phyloP scores from a whole-genome alignment of 306 rosid species.

The Cicer yamashitae region DNA sequence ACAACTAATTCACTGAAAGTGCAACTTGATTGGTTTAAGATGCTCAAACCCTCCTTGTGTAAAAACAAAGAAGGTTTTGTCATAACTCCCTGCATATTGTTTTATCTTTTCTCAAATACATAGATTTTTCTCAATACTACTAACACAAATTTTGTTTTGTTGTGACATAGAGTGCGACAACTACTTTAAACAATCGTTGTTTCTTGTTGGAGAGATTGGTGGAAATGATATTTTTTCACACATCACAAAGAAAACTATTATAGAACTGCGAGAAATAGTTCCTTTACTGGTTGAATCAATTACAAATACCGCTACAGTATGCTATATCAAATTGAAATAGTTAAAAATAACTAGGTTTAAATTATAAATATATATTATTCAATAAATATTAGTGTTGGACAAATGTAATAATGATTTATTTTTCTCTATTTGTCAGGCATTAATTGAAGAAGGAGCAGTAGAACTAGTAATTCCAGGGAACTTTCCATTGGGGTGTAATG shows the following conservation, averaged over 20 bases:
- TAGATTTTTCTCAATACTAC: not conserved
- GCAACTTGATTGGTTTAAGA: slow-evolving; percentile 55
- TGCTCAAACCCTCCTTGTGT: slow-evolving; percentile 52
- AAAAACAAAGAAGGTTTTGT: not conserved
- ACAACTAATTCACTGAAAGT: slow-evolving; percentile 36
- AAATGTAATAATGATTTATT: not conserved
- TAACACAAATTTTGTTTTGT: not conserved
- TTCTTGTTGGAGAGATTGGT: slow-evolving; percentile 27
- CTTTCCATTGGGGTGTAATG: slow-evolving; percentile 8
- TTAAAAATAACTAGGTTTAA: not conserved
- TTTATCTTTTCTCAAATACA: not conserved
- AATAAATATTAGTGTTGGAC: not conserved
- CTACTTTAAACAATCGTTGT: not conserved
- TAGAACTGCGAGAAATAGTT: not conserved
- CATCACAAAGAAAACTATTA: not conserved
- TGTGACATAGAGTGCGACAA: not conserved
- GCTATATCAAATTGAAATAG: not conserved
- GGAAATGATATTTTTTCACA: not conserved
- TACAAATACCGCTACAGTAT: not conserved
- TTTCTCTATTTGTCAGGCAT: not conserved
- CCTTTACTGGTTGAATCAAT: not conserved
- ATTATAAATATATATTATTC: not conserved
- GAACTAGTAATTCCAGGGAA: slow-evolving; percentile 8
- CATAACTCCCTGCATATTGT: not conserved
- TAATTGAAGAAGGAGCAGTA: slow-evolving; percentile 1